phyloP scores from a whole-genome alignment of 768 basidiomycete species.

The Rhodotorula taiwanensis region DNA sequence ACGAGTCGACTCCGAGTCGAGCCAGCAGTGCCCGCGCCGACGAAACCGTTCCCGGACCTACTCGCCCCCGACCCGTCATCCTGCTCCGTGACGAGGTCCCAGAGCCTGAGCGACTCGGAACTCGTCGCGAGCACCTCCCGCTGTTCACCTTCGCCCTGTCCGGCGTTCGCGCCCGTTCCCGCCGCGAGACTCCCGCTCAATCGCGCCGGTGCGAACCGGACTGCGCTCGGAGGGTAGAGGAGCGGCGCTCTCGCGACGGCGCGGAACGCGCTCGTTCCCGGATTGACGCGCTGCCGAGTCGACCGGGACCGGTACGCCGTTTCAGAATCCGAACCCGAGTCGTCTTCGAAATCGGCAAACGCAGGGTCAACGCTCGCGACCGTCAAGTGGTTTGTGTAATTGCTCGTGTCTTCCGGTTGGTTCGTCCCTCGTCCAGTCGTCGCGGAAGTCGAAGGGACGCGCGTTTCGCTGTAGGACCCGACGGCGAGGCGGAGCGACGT shows the following conservation, averaged over 20 bases:
- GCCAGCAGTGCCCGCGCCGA: constrained; percentile 9
- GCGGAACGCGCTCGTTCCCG: constrained; percentile 60
- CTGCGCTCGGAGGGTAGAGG: constrained; percentile 84
- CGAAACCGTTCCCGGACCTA: constrained; percentile 27
- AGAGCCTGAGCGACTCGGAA: constrained; percentile 84
- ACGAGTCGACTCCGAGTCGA: constrained; percentile 19
- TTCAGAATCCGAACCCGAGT: constrained; percentile 61
- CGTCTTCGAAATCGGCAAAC: constrained; percentile 63
- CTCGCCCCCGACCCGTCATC: constrained; percentile 12
- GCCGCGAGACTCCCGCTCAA: constrained; percentile 14
- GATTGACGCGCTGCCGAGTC: constrained; percentile 42
- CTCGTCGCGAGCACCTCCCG: constrained; percentile 88
- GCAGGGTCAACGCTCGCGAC: constrained; percentile 68
- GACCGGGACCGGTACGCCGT: not conserved
- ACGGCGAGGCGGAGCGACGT: constrained; percentile 64
- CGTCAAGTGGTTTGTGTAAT: constrained; percentile 61
- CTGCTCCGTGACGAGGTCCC: constrained; percentile 72
- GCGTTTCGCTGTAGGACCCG: constrained; percentile 77
- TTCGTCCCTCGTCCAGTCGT: not conserved
- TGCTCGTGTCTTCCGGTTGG: constrained; percentile 41
- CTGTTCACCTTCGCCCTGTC: constrained; percentile 35
- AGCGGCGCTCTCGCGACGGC: constrained; percentile 76
- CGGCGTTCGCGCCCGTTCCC: constrained; percentile 25
- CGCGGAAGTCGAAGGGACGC: constrained; percentile 38
- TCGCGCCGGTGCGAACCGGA: constrained; percentile 78